phyloP scores from a whole-genome alignment of 352 stramenopile genomes.

The Hyaloperonospora brassicae region DNA sequence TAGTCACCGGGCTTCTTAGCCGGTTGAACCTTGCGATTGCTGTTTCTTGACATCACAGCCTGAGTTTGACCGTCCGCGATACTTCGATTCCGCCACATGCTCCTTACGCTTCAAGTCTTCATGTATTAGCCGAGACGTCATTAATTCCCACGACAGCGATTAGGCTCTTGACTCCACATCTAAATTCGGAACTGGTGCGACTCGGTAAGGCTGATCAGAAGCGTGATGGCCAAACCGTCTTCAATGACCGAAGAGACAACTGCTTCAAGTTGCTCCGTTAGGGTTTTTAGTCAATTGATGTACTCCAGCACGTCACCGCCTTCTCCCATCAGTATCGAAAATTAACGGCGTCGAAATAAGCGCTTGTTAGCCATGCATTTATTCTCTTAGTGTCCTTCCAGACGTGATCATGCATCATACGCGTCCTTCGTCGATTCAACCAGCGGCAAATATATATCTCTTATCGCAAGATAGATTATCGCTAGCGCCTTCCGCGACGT shows the following conservation, averaged over 20 bases:
- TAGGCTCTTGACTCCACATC: too few relatives aligned
- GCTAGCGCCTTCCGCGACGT: background rate
- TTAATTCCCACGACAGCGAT: background rate
- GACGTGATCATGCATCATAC: background rate
- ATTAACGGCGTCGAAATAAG: background rate
- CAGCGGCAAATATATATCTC: background rate
- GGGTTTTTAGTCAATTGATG: background rate
- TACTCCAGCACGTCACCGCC: background rate
- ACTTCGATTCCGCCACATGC: background rate
- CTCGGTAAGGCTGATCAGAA: background rate
- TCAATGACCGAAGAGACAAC: too few relatives aligned
- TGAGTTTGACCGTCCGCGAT: background rate
- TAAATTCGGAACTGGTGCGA: too few relatives aligned
- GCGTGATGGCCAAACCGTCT: background rate
- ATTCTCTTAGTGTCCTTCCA: background rate
- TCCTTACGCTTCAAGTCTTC: background rate
- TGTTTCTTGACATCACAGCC: background rate
- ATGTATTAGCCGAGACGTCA: background rate
- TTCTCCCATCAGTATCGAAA: constrained; percentile 1
- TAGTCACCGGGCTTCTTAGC: background rate
- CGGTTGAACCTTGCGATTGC: background rate
- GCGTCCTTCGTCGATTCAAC: background rate
- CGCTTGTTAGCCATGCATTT: background rate
- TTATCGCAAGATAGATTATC: background rate
- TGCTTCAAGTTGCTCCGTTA: too few relatives aligned